Percentiles rank a stretch among this genome's conserved stretches.
These are phyloP conservation scores for Strobilomyces echinocephalus DNA, from an alignment of 768 basidiomycete genomes.

Conservation along the genomic window DNA sequence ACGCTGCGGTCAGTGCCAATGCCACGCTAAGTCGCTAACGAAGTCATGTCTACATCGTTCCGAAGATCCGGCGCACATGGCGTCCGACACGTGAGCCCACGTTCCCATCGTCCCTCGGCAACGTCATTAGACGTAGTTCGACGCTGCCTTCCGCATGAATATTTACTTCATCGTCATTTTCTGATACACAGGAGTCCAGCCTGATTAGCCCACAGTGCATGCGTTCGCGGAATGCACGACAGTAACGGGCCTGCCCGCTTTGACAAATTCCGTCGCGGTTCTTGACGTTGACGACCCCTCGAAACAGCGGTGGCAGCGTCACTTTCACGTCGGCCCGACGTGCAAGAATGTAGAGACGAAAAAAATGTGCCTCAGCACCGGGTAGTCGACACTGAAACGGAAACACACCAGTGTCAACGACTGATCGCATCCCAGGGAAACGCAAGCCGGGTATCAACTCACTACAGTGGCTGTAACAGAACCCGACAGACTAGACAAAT, in stretches of 20 bases:
- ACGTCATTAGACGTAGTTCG: conserved; percentile 16
- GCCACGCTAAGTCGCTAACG: conserved; percentile 5
- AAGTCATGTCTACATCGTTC: conserved; percentile 2
- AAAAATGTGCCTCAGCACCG: conserved; percentile 25
- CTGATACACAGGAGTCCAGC: conserved; percentile 13
- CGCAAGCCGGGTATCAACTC: conserved; percentile 9
- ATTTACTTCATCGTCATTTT: conserved; percentile 28
- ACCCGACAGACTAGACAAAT: conserved; percentile 27
- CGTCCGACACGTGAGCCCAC: conserved; percentile 22
- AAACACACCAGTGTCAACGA: conserved; percentile 3
- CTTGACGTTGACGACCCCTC: conserved; percentile 25
- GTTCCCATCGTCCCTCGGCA: conserved; percentile 7
- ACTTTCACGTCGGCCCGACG: conserved; percentile 28
- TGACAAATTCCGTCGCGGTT: conserved; percentile 9
- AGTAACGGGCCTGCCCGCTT: conserved; percentile 15
- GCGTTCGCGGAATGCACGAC: conserved; percentile 23
- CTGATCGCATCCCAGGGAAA: neutral
- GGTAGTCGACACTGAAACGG: conserved; percentile 21
- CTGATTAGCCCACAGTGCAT: conserved; percentile 22
- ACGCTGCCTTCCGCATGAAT: conserved; percentile 28
- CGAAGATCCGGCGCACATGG: conserved; percentile 29
- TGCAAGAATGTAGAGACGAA: conserved; percentile 28
- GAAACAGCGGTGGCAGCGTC: conserved; percentile 25
- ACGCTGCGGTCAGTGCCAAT: conserved; percentile 13
- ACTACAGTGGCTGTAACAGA: conserved; percentile 24